Evolutionary conservation across 2,329 filamentous ascomycete genomes (phyloP).

Genomic region (Endothia cerciana): DNA sequence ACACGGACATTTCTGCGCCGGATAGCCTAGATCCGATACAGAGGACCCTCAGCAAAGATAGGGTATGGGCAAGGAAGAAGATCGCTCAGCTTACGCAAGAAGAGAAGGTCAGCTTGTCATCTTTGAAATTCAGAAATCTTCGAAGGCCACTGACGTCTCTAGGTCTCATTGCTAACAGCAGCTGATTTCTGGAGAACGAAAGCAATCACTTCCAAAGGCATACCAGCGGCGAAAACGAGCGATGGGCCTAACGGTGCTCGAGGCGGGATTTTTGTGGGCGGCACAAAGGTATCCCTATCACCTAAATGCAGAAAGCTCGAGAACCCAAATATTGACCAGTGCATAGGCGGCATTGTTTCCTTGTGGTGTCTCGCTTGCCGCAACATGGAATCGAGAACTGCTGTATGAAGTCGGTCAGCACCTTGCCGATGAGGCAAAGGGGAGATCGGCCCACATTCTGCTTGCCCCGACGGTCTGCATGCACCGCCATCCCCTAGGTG

Average conservation of each 20-base stretch:
- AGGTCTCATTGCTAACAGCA: conserved; percentile 63
- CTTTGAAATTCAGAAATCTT: not conserved
- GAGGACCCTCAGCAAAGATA: conserved; percentile 40
- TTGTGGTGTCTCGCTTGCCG: conserved; percentile 76
- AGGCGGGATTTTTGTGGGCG: conserved; percentile 70
- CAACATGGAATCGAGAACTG: conserved; percentile 76
- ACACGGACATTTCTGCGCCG: conserved; percentile 53
- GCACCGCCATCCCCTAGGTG: conserved; percentile 81
- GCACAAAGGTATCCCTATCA: conserved; percentile 54
- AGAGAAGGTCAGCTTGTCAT: conserved; percentile 54
- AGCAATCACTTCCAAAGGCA: conserved; percentile 63
- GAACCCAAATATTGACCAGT: conserved; percentile 19
- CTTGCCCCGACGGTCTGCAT: conserved; percentile 81
- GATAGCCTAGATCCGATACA: conserved; percentile 47
- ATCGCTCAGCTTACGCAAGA: conserved; percentile 56
- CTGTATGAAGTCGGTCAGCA: conserved; percentile 71
- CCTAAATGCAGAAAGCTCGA: not conserved
- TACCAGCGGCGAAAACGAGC: conserved; percentile 68
- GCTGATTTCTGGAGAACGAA: conserved; percentile 74
- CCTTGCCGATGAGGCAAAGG: conserved; percentile 72
- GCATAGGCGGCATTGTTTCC: conserved; percentile 74
- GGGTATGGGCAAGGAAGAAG: conserved; percentile 51
- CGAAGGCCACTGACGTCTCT: conserved; percentile 23
- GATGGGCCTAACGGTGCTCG: conserved; percentile 74
- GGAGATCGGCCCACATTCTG: conserved; percentile 73